Conservation (phyloP, 306 rosid genomes). For the Quercus cerris region DNA sequence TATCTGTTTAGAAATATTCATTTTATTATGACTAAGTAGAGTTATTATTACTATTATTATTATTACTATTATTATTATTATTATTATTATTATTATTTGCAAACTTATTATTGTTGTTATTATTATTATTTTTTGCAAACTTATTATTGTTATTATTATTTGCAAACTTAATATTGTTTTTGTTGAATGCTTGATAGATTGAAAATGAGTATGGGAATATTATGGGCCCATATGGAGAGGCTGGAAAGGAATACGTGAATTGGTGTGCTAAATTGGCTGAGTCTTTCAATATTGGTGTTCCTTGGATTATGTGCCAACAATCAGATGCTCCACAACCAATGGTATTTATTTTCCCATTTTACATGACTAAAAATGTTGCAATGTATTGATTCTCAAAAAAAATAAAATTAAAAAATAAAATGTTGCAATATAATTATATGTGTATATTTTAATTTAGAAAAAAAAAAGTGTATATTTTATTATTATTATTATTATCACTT, state of each 20-base stretch:
- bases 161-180: not conserved
- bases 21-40: not conserved
- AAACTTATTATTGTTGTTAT: too few relatives aligned
- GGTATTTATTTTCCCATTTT: not conserved
- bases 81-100: too few relatives aligned
- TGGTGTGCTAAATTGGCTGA: conserved; percentile 40
- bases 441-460: too few relatives aligned
- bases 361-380: too few relatives aligned
- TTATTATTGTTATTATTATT: too few relatives aligned
- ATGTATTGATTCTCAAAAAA: too few relatives aligned
- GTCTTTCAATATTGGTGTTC: conserved; percentile 25
- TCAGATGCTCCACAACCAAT: conserved; percentile 31
- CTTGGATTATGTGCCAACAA: conserved; percentile 44
- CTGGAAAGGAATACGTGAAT: conserved; percentile 23
- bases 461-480: too few relatives aligned
- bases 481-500: too few relatives aligned
- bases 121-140: not conserved
- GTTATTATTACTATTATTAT: too few relatives aligned
- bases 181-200: conserved; percentile 12
- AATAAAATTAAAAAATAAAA: too few relatives aligned
- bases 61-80: not conserved
- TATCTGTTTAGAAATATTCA: too few relatives aligned
- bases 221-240: conserved; percentile 22
- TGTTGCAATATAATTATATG: not conserved
- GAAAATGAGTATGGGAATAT: conserved; percentile 44